Evolutionary conservation across 2,329 filamentous ascomycete species (phyloP).

Genomic region (Davidsoniella virescens): DNA sequence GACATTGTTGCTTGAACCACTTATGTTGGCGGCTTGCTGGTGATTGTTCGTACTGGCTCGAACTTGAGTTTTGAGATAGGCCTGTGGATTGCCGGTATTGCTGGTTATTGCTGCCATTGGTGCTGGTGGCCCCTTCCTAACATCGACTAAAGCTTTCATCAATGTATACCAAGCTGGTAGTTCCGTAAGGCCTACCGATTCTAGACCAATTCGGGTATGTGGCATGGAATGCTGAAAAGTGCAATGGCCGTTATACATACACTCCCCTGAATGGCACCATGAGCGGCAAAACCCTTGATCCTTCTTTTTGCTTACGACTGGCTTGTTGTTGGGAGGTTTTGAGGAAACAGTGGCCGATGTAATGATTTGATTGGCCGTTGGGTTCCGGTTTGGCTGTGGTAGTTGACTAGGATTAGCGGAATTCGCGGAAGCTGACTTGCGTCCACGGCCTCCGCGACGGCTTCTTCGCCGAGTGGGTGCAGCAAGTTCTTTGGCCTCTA

Average conservation of each 20-base stretch:
- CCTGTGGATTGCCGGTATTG: too few relatives aligned
- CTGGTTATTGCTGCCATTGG: not conserved
- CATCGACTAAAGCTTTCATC: not conserved
- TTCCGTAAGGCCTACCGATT: slow-evolving; percentile 25
- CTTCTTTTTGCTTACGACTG: slow-evolving; percentile 4
- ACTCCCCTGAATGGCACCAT: slow-evolving; percentile 33
- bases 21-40: too few relatives aligned
- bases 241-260: slow-evolving; percentile 29
- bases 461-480: slow-evolving; percentile 13
- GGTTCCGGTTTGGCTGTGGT: too few relatives aligned
- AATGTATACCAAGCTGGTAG: slow-evolving; percentile 28
- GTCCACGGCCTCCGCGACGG: slow-evolving; percentile 14
- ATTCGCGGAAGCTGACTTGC: slow-evolving; percentile 6
- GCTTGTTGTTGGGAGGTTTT: not conserved
- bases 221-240: slow-evolving; percentile 33
- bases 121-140: not conserved
- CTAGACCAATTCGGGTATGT: slow-evolving; percentile 23
- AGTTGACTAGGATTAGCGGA: not conserved
- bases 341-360: too few relatives aligned
- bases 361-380: too few relatives aligned
- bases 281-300: slow-evolving; percentile 23
- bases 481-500: slow-evolving; percentile 16
- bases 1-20: too few relatives aligned
- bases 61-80: too few relatives aligned
- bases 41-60: too few relatives aligned